Percentiles rank a stretch among this genome's conserved stretches.
phyloP scores from a whole-genome alignment of 169 alveolate genomes.

The Hepatocystis sp. region DNA sequence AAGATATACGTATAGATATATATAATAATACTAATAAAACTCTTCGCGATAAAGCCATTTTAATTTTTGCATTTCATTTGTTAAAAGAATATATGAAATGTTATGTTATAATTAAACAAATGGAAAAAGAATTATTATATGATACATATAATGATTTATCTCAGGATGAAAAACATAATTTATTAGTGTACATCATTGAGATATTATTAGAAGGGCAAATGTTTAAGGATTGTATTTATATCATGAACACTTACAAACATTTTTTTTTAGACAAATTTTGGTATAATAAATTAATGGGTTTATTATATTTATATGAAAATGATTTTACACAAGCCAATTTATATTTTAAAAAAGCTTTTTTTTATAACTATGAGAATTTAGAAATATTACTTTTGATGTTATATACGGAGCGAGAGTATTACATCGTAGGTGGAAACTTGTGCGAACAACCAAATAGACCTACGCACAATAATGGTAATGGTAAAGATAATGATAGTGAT shows the following conservation, averaged over 20 bases:
- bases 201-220: slow-evolving; percentile 61
- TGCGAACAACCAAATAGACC: no score
- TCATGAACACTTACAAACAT: slow-evolving; percentile 13
- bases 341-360: slow-evolving; percentile 56
- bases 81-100: slow-evolving; percentile 45
- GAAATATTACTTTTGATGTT: slow-evolving; percentile 29
- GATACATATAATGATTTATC: slow-evolving; percentile 14
- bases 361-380: slow-evolving; percentile 45
- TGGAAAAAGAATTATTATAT: slow-evolving; percentile 26
- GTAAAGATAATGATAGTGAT: no score
- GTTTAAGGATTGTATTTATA: slow-evolving; percentile 26
- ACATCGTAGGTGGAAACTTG: background rate
- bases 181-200: slow-evolving; percentile 35
- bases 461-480: no score
- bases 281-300: slow-evolving; percentile 47
- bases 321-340: slow-evolving; percentile 29
- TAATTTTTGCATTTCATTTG: slow-evolving; percentile 47
- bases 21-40: slow-evolving; percentile 43
- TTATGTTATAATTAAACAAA: slow-evolving; percentile 33
- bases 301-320: slow-evolving; percentile 29
- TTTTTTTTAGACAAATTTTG: slow-evolving; percentile 21
- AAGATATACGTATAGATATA: slow-evolving; percentile 34
- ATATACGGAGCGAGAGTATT: slow-evolving; percentile 20
- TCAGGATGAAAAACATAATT: slow-evolving; percentile 29
- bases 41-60: slow-evolving; percentile 50